Evolutionary conservation across 768 basidiomycete genomes (phyloP).

Genomic region (Podaxis rugospora): DNA sequence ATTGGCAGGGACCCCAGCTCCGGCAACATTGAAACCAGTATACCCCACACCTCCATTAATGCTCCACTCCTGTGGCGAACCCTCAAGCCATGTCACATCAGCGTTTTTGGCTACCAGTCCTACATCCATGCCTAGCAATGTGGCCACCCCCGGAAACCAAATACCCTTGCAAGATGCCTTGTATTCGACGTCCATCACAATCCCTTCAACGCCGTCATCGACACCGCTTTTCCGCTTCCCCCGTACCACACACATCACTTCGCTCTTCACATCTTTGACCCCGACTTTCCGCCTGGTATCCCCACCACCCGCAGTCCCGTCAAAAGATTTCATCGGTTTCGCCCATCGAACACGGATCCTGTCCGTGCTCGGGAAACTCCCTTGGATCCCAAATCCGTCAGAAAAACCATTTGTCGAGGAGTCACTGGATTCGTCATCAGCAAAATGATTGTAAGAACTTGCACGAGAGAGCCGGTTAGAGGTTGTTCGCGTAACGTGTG

Average conservation of each 20-base stretch:
- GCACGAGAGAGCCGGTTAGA: constrained; percentile 46
- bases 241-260: constrained; percentile 57
- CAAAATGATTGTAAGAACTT: constrained; percentile 64
- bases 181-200: constrained; percentile 65
- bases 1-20: constrained; percentile 24
- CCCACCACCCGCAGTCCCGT: constrained; percentile 33
- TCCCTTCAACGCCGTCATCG: constrained; percentile 42
- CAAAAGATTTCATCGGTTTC: constrained; percentile 47
- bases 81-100: constrained; percentile 63
- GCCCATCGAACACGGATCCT: constrained; percentile 78
- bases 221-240: constrained; percentile 39
- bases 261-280: constrained; percentile 61
- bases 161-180: constrained; percentile 70
- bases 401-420: constrained; percentile 51
- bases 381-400: constrained; percentile 66
- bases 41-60: constrained; percentile 62
- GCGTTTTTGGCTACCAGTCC: constrained; percentile 64
- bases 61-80: constrained; percentile 49
- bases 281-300: constrained; percentile 67
- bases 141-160: constrained; percentile 83
- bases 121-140: constrained; percentile 74
- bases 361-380: constrained; percentile 75
- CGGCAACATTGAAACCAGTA: constrained; percentile 64
- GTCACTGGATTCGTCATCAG: constrained; percentile 81
- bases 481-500: constrained; percentile 58